Base-by-base conservation (phyloP, 495 filamentous ascomycete species). In the Daldinia caldariorum region DNA sequence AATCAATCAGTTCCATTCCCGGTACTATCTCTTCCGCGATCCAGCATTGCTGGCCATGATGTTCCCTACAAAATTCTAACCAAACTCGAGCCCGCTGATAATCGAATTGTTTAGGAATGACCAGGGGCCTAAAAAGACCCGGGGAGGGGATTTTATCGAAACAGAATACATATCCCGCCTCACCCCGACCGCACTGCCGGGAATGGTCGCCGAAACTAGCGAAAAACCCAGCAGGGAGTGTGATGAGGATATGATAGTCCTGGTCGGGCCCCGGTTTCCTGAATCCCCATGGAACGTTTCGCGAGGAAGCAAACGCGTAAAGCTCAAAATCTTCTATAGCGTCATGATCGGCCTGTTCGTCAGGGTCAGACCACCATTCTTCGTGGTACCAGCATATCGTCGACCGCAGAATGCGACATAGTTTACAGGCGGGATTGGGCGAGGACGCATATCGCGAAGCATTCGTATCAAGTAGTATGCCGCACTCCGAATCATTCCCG, bases 241-340 rank as follows among this genome's bases (percentile, higher is more conserved):
- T 47, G 10, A 47, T 47, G 9, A 47, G 43, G 43, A 47, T 47
- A 47, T 47, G 43, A 47, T 9, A 47, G 2, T 47, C 43, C 14
- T 47, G 43, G 22, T 47, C 43, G 9, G 18, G 43, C 5, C 43
- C 18, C 0, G 43, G 43, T 22, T 47, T 47, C 18, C 43, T 47
- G 20, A 47, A 47, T 8, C 43, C 43, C 43, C 43, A 47, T 9
- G 43, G 43, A 3, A 47, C 43, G 22, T 47, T 47, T 47, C 43
- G 18, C 18, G 43, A 47, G 9, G 43, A 47, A 22, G 43, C 43
- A 9, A 47, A 47, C 16, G 43, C 16, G 18, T 47, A 47, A 9
- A 47, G 9, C 43, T 47, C 43, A 47, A 47, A 47, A 1, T 13
- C 20, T 18, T 47, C 43, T 8, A 12, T 22, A 22, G 16, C 2